Evolutionary conservation across 2,329 filamentous ascomycete species (phyloP), one percentile per base, ranked within the genome.

Genomic region (Xylaria hypoxylon): DNA sequence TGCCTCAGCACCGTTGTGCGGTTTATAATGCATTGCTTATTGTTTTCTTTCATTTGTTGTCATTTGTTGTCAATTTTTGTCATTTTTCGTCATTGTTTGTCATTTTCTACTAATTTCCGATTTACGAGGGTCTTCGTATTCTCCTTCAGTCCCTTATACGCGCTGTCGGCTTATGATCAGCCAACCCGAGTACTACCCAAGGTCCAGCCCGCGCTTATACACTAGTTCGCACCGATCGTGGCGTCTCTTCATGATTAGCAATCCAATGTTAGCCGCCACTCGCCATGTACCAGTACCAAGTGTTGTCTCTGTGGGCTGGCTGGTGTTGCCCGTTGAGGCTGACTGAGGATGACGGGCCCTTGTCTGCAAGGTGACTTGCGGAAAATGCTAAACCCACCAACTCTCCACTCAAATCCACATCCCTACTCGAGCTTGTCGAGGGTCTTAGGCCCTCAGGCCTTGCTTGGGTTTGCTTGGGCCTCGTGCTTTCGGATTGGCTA

Each of bases 401-500:
- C 65, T 64, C 65, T 61, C 65, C 68, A 68, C 67, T 28, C 28
- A 44, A 69, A 64, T 68, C 68, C 68, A 70, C 68, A 65, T 70
- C 68, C 52, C 50, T 69, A 61, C 59, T 65, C 55, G 44, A 45
- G 65, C 56, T 57, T 64, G 67, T 69, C 44, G 57, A 65, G 51
- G 65, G 58, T 55, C 62, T 40, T 26, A 28, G 52, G 48, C 28
- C 28, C 48, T 35, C 13, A 6, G 48, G 22, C 52, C 22, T 53
- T 40, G 15, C 19, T 53, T 26, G 7, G 33, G 51, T 35, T 59
- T 62, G 60, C 65, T 51, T 50, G 26, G 66, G 51, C 59, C 55
- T 67, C 52, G 65, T 68, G 47, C 53, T 48, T 58, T 55, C 26
- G 53, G 57, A 65, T 68, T 68, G 65, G 64, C 53, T 61, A 13